Evolutionary conservation across 768 basidiomycete species (phyloP), one percentile per base, ranked within the genome.

Genomic region (Xerocomus spinulosus): DNA sequence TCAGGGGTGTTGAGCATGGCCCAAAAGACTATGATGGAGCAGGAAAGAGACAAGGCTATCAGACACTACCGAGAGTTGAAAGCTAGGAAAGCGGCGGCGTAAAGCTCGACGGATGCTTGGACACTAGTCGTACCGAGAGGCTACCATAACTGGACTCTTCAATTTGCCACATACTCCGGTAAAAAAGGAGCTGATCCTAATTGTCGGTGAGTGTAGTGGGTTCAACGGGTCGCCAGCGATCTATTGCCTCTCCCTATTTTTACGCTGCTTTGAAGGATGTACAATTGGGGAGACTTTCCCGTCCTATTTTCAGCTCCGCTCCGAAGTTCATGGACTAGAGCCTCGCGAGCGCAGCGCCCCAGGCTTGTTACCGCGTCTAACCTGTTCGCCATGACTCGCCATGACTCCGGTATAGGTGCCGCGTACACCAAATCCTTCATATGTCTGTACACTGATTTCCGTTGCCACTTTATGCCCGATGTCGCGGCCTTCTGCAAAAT

Each of bases 11-110:
- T 90, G 25, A 84, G 83, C 24, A 82, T 88, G 77, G 81, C 83
- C 13, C 86, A 89, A 69, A 82, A 80, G 61, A 73, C 73, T 6
- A 81, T 87, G 81, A 81, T 92, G 78, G 85, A 85, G 57, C 71
- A 73, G 44, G 87, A 90, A 63, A 74, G 88, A 52, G 82, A 85
- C 56, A 82, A 76, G 50, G 85, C 69, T 18, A 82, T 92, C 50
- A 68, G 65, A 58, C 73, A 76, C 45, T 90, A 89, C 63, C 70
- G 88, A 50, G 77, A 83, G 64, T 57, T 90, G 64, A 89, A 84
- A 63, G 81, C 77, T 18, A 69, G 61, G 55, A 74, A 35, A 42
- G 46, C 46, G 45, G 42, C 40, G 49, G 55, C 37, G 34, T 29
- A 36, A 52, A 46, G 50, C 37, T 46, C 24, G 52, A 43, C 29